A percentile compares a stretch with the other conserved stretches of the same genome.
These are phyloP conservation scores for Dictyostelium citrinum DNA, from an alignment of 78 protist species.

Conservation along the genomic window DNA sequence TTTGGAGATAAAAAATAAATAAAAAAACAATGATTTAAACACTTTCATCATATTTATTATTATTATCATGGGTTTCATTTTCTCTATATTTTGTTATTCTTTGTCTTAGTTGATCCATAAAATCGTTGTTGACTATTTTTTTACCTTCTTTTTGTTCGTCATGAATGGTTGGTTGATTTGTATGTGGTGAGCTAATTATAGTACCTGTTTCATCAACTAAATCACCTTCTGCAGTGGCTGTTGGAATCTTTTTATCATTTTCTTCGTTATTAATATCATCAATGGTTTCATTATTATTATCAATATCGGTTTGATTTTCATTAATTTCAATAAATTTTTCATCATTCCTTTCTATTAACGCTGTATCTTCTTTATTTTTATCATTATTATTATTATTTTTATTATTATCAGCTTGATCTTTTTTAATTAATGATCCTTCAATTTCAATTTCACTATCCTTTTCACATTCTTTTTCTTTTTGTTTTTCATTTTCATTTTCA, in stretches of 20 bases:
- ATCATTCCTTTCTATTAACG: background rate
- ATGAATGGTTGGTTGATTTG: background rate
- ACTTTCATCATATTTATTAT: background rate
- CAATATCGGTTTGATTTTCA: background rate
- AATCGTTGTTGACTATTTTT: background rate
- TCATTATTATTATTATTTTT: background rate
- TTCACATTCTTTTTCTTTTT: background rate
- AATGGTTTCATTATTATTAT: background rate
- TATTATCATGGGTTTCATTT: background rate
- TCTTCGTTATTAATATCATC: background rate
- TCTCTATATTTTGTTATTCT: conserved; percentile 6
- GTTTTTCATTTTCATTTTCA: too few species aligned
- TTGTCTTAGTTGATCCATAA: conserved; percentile 27
- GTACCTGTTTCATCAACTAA: background rate
- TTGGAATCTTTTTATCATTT: background rate
- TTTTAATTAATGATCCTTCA: background rate
- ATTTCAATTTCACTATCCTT: background rate
- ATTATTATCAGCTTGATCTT: background rate
- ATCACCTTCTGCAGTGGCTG: background rate
- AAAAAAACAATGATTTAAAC: background rate
- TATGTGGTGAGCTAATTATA: background rate
- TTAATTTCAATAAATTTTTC: background rate
- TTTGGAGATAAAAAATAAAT: background rate
- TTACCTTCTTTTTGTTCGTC: background rate
- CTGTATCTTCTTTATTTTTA: background rate